Evolutionary conservation across 2,329 filamentous ascomycete species (phyloP).

Genomic region (Onygena corvina): DNA sequence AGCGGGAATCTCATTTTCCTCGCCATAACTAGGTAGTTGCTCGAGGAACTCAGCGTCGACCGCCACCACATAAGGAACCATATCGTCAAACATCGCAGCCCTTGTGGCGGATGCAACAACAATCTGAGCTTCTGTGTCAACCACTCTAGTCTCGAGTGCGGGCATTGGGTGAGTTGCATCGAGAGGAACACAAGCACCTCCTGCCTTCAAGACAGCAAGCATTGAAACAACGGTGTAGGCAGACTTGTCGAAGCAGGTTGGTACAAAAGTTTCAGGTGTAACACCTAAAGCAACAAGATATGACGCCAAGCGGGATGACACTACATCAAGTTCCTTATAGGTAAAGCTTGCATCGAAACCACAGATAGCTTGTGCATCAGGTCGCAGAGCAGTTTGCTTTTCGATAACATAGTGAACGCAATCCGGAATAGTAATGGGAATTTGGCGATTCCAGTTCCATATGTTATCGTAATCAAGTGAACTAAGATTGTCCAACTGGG

Average conservation of each 20-base stretch:
- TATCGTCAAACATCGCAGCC: slow-evolving; percentile 31
- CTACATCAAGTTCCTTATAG: slow-evolving; percentile 16
- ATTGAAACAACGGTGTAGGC: slow-evolving; percentile 16
- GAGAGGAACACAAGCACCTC: slow-evolving; percentile 14
- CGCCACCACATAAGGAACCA: slow-evolving; percentile 30
- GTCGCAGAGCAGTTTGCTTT: slow-evolving; percentile 17
- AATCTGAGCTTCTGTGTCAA: slow-evolving; percentile 30
- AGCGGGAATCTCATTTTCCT: slow-evolving; percentile 32
- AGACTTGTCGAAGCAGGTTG: slow-evolving; percentile 17
- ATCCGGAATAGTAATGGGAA: slow-evolving; percentile 18
- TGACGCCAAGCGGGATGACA: slow-evolving; percentile 16
- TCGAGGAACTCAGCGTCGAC: slow-evolving; percentile 17
- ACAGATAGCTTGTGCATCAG: slow-evolving; percentile 17
- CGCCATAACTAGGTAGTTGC: slow-evolving; percentile 7
- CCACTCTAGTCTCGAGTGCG: slow-evolving; percentile 29
- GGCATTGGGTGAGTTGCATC: slow-evolving; percentile 24
- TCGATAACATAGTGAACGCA: slow-evolving; percentile 24
- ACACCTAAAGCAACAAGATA: slow-evolving; percentile 14
- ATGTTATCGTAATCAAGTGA: slow-evolving; percentile 24
- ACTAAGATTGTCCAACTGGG: slow-evolving; percentile 30
- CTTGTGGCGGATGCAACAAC: slow-evolving; percentile 30
- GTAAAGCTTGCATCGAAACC: slow-evolving; percentile 19
- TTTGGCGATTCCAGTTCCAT: slow-evolving; percentile 22
- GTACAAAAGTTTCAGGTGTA: slow-evolving; percentile 13
- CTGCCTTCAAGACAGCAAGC: slow-evolving; percentile 17